These are phyloP conservation scores for Alternaria atra DNA, from an alignment of 2,329 filamentous ascomycete species.

Conservation along the genomic window DNA sequence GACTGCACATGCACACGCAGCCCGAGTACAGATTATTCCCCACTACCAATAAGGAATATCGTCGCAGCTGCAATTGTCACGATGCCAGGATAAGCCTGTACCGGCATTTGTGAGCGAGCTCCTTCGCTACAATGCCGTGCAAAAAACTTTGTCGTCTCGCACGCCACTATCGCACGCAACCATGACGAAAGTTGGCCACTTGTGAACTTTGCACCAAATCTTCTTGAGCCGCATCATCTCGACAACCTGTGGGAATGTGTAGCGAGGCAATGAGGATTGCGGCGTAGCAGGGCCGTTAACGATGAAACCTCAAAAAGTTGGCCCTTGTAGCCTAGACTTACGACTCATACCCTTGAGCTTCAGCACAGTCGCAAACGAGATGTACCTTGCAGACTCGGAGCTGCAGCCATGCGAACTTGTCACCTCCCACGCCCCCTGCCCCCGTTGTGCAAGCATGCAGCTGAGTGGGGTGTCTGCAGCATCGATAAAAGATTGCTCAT, in stretches of 20 bases:
- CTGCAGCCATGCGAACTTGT: slow-evolving; percentile 20
- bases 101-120: background rate
- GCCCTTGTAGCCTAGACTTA: slow-evolving; percentile 18
- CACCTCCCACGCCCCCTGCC: slow-evolving; percentile 15
- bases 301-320: slow-evolving; percentile 19
- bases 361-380: slow-evolving; percentile 17
- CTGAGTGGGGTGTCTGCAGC: slow-evolving; percentile 7
- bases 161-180: background rate
- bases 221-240: background rate
- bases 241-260: background rate
- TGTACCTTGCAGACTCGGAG: slow-evolving; percentile 24
- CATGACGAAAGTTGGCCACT: background rate
- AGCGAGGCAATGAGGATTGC: slow-evolving; percentile 5
- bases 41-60: slow-evolving; percentile 41
- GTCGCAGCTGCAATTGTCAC: slow-evolving; percentile 18
- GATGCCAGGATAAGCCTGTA: slow-evolving; percentile 21
- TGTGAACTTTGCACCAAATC: background rate
- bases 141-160: slow-evolving; percentile 18
- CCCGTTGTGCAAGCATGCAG: slow-evolving; percentile 11
- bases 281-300: slow-evolving; percentile 6
- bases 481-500: slow-evolving; percentile 15
- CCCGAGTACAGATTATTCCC: slow-evolving; percentile 33
- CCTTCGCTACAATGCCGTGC: slow-evolving; percentile 1
- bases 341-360: slow-evolving; percentile 21
- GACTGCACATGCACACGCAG: slow-evolving; percentile 29